Base-by-base conservation (phyloP, 768 basidiomycete genomes). In the Pulveroboletus frians region DNA sequence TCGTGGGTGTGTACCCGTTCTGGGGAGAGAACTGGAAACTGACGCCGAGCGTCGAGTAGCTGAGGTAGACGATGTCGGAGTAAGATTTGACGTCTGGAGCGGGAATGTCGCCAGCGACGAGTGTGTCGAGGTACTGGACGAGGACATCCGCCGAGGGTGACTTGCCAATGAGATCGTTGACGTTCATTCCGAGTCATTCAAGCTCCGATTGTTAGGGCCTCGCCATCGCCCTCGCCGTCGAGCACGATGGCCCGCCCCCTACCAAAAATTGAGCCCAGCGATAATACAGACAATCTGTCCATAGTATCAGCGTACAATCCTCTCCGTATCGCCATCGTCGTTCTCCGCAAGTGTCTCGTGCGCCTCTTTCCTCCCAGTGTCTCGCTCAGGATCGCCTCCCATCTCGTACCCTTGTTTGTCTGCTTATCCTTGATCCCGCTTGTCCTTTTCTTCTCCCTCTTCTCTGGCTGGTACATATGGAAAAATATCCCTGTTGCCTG, bases 31-130 rank as follows among this genome's bases (percentile, higher is more conserved):
- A 94, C 57, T 86, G 79, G 39, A 96, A 69, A 55, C 92, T 94
- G 59, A 95, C 59, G 10, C 94, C 94, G 27, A 94, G 74, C 1
- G 75, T 29, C 60, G 76, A 77, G 71, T 91, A 94, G 65, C 90
- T 94, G 72, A 89, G 79, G 73, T 93, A 98, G 55, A 92, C 81
- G 8, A 79, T 78, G 65, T 96, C 91, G 26, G 88, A 64, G 65
- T 90, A 93, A 0, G 81, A 73, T 64, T 89, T 92, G 67, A 92
- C 70, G 57, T 88, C 79, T 29, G 88, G 83, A 11, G 40, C 39
- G 42, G 60, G 55, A 17, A 53, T 45, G 14, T 51, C 40, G 17
- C 52, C 53, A 10, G 66, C 37, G 10, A 67, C 57, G 13, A 81
- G 58, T 8, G 59, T 60, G 9, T 61, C 32, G 48, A 88, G 68